Conservation (phyloP, 148 eudicot genomes). For the Silene latifolia region DNA sequence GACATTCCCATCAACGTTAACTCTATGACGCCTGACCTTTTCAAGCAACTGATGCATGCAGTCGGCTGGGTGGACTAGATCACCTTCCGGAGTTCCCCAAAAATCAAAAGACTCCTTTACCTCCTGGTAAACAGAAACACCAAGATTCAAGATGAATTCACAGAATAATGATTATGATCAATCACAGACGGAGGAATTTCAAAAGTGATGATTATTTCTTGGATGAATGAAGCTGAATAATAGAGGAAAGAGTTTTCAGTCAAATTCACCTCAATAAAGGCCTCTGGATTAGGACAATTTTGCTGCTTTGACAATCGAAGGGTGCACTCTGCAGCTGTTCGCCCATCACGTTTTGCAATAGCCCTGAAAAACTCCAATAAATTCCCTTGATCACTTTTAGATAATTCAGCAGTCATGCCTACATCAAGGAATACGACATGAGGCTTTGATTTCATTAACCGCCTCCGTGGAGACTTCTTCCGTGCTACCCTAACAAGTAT, state of each 20-base stretch:
- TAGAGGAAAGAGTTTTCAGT: not conserved
- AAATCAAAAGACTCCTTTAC: slow-evolving; percentile 32
- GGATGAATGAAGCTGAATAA: not conserved
- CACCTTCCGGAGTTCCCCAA: slow-evolving; percentile 41
- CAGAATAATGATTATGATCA: not conserved
- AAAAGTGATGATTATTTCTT: not conserved
- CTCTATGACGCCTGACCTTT: slow-evolving; percentile 38
- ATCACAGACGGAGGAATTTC: not conserved
- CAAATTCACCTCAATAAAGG: slow-evolving; percentile 31
- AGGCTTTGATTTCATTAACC: slow-evolving; percentile 35
- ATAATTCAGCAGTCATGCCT: slow-evolving; percentile 46
- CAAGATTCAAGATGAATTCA: slow-evolving; percentile 11
- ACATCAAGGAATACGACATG: slow-evolving; percentile 45
- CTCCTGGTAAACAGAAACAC: slow-evolving; percentile 24
- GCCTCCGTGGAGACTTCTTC: slow-evolving; percentile 29
- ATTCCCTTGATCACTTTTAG: slow-evolving; percentile 29
- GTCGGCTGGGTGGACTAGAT: slow-evolving; percentile 38
- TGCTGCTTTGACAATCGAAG: slow-evolving; percentile 38
- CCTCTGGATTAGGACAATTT: slow-evolving; percentile 35
- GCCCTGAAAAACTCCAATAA: slow-evolving; percentile 41
- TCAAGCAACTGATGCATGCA: slow-evolving; percentile 43
- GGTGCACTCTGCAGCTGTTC: slow-evolving; percentile 37
- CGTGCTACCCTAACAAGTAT: slow-evolving; percentile 38
- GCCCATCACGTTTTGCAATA: slow-evolving; percentile 37
- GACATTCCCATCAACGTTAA: slow-evolving; percentile 43